A percentile compares a stretch with the other conserved stretches of the same genome.
Evolutionary conservation across 208 protist species (phyloP).

Genomic region (Kentomonas sorsogonicus): DNA sequence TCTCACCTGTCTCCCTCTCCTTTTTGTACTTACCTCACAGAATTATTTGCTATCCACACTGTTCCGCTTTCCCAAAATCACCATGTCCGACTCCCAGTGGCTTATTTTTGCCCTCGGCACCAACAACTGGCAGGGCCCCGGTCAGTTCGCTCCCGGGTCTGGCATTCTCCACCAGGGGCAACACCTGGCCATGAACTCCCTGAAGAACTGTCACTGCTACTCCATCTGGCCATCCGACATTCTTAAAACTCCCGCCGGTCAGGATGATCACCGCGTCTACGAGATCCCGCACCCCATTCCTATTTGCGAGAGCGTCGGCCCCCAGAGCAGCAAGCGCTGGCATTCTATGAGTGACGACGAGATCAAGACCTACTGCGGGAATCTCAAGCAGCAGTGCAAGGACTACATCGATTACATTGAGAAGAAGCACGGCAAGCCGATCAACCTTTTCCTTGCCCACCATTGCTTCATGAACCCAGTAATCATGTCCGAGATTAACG

Average conservation of each 20-base stretch:
- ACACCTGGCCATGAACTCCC: constrained; percentile 54
- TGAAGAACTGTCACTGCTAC: constrained; percentile 47
- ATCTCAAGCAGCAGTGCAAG: constrained; percentile 32
- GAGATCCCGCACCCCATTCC: constrained; percentile 70
- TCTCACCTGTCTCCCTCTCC: background rate
- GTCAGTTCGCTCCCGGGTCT: constrained; percentile 68
- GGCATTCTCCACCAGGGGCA: constrained; percentile 77
- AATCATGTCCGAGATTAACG: constrained; percentile 63
- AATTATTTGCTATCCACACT: no score
- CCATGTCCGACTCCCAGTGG: constrained; percentile 51
- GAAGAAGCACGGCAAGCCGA: constrained; percentile 42
- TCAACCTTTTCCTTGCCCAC: constrained; percentile 68
- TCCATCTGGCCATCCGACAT: constrained; percentile 73
- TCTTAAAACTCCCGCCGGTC: constrained; percentile 44
- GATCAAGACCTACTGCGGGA: constrained; percentile 42
- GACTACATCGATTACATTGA: constrained; percentile 70
- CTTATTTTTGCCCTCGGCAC: constrained; percentile 72
- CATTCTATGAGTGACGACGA: constrained; percentile 68
- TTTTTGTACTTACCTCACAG: constrained; percentile 4
- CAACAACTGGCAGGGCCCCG: constrained; percentile 71
- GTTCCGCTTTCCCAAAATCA: constrained; percentile 3
- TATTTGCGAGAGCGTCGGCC: constrained; percentile 73
- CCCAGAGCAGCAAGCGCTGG: constrained; percentile 68
- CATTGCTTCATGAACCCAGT: constrained; percentile 80
- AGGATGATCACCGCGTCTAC: constrained; percentile 67